Evolutionary conservation across 805 yeast genomes (phyloP), one percentile per base, ranked within the genome.

Genomic region (Suhomyces faveliae): DNA sequence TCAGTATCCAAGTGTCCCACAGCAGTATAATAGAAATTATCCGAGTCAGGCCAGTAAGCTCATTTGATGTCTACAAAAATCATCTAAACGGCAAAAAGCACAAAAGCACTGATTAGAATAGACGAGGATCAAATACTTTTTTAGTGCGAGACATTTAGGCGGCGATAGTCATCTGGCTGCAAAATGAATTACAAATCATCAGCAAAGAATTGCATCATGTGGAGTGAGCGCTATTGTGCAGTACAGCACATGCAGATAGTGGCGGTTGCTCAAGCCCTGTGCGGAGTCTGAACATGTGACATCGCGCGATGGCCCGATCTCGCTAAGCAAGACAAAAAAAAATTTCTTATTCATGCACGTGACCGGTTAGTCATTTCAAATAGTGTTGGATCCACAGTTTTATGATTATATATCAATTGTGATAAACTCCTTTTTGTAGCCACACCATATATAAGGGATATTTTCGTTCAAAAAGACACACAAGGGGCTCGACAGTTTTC

Each of bases 231-330:
- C 20, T 11, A 5, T 12, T 2, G 20, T 17, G 27, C 9, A 33
- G 11, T 6, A 33, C 13, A 13, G 9, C 30, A n/a, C 12, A 27
- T n/a, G 30, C 30, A 15, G 30, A n/a, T 27, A 27, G n/a, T 9
- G 30, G 30, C 30, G 30, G 0, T 25, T 25, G 27, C 27, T 24
- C n/a, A 24, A 5, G n/a, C 11, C 15, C 20, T 15, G 37, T 1
- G 37, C 10, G 13, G 5, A 9, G 21, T 15, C 30, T 9, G 11
- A 13, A 11, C 41, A 22, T 13, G 41, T 38, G 41, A 38, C 27
- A 38, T 38, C 27, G 41, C 41, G 41, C 41, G 41, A 38, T 38
- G 41, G 11, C 19, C 41, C 7, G 27, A 22, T 11, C 20, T 13
- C 41, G 41, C 41, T n/a, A 9, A 19, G 41, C 17, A 33, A 33